Conservation (phyloP, 371 early-diverging fungal species). For the Mortierella sp. region DNA sequence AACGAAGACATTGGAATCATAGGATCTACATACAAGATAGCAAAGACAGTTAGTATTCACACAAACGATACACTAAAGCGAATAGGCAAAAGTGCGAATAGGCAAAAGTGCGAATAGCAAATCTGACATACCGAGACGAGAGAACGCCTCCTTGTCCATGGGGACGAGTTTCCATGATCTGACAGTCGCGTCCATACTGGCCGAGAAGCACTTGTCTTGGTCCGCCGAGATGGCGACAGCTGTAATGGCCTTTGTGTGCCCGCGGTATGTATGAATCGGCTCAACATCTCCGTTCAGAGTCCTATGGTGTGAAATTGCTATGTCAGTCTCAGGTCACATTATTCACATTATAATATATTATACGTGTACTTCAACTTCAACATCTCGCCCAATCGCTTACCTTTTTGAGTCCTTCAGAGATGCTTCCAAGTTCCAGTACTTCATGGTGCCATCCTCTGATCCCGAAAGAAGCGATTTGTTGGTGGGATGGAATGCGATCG, state of each 20-base stretch:
- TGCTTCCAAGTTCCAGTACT: slow-evolving; percentile 78
- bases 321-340: too few relatives aligned
- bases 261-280: slow-evolving; percentile 85
- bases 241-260: slow-evolving; percentile 81
- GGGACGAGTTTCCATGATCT: slow-evolving; percentile 80
- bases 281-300: slow-evolving; percentile 31
- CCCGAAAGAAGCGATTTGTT: slow-evolving; percentile 77
- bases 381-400: too few relatives aligned
- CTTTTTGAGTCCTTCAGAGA: slow-evolving; percentile 32
- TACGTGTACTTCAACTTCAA: too few relatives aligned
- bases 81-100: slow-evolving; percentile 52
- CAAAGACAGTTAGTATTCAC: background rate
- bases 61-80: slow-evolving; percentile 66
- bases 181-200: slow-evolving; percentile 82
- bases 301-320: slow-evolving; percentile 9
- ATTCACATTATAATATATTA: too few relatives aligned
- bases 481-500: slow-evolving; percentile 77
- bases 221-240: slow-evolving; percentile 74
- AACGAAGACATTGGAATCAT: slow-evolving; percentile 70
- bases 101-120: background rate
- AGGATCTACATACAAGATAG: slow-evolving; percentile 61
- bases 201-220: slow-evolving; percentile 75
- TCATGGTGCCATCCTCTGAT: slow-evolving; percentile 89
- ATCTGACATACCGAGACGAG: slow-evolving; percentile 68
- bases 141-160: slow-evolving; percentile 65